Base-by-base conservation (phyloP, 768 basidiomycete species). In the Trametes punicea region DNA sequence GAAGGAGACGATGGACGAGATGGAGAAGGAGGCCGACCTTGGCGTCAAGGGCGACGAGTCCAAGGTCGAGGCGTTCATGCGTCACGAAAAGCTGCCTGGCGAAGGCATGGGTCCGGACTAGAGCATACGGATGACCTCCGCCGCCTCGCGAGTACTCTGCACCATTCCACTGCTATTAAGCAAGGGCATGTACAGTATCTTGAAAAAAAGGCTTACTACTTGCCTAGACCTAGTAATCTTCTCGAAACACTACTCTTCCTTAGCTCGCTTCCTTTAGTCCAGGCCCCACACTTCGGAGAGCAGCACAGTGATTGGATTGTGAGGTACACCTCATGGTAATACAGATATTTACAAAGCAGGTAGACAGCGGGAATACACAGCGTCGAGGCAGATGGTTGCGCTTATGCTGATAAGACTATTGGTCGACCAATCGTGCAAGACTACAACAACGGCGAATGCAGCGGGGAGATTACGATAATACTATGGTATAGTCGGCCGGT, bases 11-110 rank as follows among this genome's bases (percentile, higher is more conserved):
- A 23, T 55, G 10, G 45, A 55, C 20, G 58, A 60, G 40, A 34
- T 54, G 52, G 57, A 47, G 13, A 60, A 63, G 46, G 67, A 68
- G 53, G 33, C 55, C 33, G 65, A 74, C 51, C 59, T 75, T 27
- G 70, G 68, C n/a, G 64, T 70, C 10, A 69, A 70, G 53, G 72
- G 71, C 63, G 85, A 87, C 64, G 79, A 78, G 61, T 83, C 82
- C 21, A 75, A 69, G 61, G 71, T 77, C 31, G 79, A 78, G 59
- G 65, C 63, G 9, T 65, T 67, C 36, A 73, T 75, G 53, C 63
- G 63, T 36, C 49, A 62, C 46, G 64, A 61, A 27, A 55, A 60
- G 30, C 29, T 51, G 3, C 50, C 54, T 2, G 49, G 55, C 18
- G 55, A 52, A n/a, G 64, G 38, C 21, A 57, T 47, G 26, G 53